Conservation (phyloP, 306 rosid species). For the Leucaena leucocephala region DNA sequence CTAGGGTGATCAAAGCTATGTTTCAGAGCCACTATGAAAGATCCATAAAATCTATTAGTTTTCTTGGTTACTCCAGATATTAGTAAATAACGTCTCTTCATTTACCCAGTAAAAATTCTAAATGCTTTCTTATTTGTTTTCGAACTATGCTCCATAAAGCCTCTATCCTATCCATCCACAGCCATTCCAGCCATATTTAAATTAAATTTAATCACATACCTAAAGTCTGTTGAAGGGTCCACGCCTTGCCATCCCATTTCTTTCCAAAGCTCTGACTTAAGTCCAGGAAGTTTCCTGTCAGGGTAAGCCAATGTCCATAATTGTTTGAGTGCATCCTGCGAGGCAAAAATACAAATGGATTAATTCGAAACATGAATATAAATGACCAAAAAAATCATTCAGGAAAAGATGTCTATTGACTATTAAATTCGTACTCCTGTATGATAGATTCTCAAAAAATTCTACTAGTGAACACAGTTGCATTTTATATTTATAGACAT, state of each 20-base stretch:
- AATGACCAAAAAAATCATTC: not conserved
- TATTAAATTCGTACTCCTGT: slow-evolving; percentile 1
- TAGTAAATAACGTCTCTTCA: slow-evolving; percentile 5
- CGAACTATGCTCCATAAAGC: slow-evolving; percentile 30
- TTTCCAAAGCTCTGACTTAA: slow-evolving; percentile 93
- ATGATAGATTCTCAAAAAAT: slow-evolving; percentile 11
- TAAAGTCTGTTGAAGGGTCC: slow-evolving; percentile 97
- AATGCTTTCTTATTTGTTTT: slow-evolving; percentile 6
- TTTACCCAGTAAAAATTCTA: slow-evolving; percentile 14
- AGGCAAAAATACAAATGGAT: slow-evolving; percentile 6
- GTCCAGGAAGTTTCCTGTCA: slow-evolving; percentile 76
- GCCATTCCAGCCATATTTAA: not conserved
- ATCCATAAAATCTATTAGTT: slow-evolving; percentile 15
- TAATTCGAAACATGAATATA: slow-evolving; percentile 5
- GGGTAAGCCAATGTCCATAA: slow-evolving; percentile 94
- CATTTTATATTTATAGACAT: not conserved
- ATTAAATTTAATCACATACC: slow-evolving; percentile 48
- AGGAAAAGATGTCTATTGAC: slow-evolving; percentile 10
- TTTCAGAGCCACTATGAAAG: not conserved
- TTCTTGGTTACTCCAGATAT: slow-evolving; percentile 9
- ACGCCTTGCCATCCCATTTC: slow-evolving; percentile 99
- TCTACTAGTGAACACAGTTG: not conserved
- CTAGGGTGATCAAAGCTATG: not conserved
- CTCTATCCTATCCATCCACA: not conserved
- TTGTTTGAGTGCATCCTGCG: slow-evolving; percentile 80